Evolutionary conservation across 2,329 filamentous ascomycete genomes (phyloP), one percentile per base, ranked within the genome.

Genomic region (Fusarium sp.): DNA sequence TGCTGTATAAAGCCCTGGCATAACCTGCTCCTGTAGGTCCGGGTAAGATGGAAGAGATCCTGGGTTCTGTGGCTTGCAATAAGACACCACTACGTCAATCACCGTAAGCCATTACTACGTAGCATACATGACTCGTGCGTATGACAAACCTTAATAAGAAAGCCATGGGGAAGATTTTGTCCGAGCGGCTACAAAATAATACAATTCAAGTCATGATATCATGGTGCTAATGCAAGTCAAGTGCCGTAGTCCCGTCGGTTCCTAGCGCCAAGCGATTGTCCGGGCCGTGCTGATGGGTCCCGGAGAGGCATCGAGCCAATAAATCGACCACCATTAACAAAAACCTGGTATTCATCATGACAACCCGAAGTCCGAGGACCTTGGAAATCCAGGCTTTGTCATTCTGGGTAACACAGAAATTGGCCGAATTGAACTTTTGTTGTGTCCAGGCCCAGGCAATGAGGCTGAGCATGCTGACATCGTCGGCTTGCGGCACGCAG

Each of bases 171-270:
- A 12, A 38, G 18, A 38, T 12, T 38, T 38, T n/a, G 34, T 38
- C 34, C 34, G 34, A 38, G 34, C 34, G 18, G n/a, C 29, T 30
- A 30, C 29, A 14, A 38, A 38, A 38, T 38, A 38, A 38, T 38
- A 38, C 34, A 34, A 12, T 1, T 34, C 16, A 18, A 34, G n/a
- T n/a, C 11, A 24, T 15, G 32, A 38, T 38, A 38, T 38, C 15
- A 34, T 25, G 14, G 11, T 18, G 6, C 22, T 20, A 29, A 46
- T 12, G 22, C 44, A 46, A n/a, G 44, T 46, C 32, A 59, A 61
- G 32, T 61, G 58, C 58, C 58, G 58, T 59, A 50, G 24, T 59
- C n/a, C 54, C 54, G 54, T 32, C 54, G 27, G 43, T 56, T 50
- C 24, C 6, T 49, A 27, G 29, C 38, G 58, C 58, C 58, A 60